These are phyloP conservation scores for Cyphellophora attinorum DNA, from an alignment of 2,329 filamentous ascomycete species.

Conservation along the genomic window DNA sequence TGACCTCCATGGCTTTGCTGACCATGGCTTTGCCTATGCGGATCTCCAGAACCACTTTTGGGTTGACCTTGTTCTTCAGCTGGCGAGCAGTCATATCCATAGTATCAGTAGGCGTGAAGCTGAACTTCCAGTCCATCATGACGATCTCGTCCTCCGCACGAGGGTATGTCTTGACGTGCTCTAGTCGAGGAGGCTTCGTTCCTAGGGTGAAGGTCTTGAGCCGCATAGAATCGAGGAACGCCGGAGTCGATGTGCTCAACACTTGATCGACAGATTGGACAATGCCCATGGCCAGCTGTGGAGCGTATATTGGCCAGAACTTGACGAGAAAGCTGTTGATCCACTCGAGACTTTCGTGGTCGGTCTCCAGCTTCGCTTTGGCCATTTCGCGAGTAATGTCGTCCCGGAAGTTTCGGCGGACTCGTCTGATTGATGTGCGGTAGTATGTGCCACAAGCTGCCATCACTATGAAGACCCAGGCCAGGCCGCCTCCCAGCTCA, in stretches of 20 bases:
- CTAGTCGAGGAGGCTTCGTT: constrained; percentile 87
- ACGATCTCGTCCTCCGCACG: constrained; percentile 92
- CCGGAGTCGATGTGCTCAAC: constrained; percentile 79
- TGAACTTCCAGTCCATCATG: constrained; percentile 99
- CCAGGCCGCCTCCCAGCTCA: constrained; percentile 79
- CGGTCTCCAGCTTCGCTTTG: constrained; percentile 77
- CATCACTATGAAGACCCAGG: constrained; percentile 91
- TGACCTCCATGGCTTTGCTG: constrained; percentile 92
- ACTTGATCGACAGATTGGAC: constrained; percentile 94
- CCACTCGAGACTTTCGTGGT: constrained; percentile 91
- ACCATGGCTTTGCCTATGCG: constrained; percentile 92
- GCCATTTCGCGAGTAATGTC: constrained; percentile 84
- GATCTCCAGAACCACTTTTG: constrained; percentile 91
- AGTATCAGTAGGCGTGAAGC: constrained; percentile 92
- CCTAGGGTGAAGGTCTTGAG: constrained; percentile 90
- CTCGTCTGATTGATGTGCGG: constrained; percentile 83
- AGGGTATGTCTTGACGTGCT: constrained; percentile 97
- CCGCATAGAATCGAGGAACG: constrained; percentile 86
- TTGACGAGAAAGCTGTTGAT: constrained; percentile 98
- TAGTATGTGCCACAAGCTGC: constrained; percentile 90
- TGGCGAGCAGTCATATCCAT: constrained; percentile 85
- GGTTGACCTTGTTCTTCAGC: constrained; percentile 90
- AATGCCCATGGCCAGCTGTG: constrained; percentile 82
- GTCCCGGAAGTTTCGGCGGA: constrained; percentile 91
- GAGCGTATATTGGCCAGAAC: constrained; percentile 98